Conservation (phyloP, 345 rosid species). For the Eucalyptus leucophloia region DNA sequence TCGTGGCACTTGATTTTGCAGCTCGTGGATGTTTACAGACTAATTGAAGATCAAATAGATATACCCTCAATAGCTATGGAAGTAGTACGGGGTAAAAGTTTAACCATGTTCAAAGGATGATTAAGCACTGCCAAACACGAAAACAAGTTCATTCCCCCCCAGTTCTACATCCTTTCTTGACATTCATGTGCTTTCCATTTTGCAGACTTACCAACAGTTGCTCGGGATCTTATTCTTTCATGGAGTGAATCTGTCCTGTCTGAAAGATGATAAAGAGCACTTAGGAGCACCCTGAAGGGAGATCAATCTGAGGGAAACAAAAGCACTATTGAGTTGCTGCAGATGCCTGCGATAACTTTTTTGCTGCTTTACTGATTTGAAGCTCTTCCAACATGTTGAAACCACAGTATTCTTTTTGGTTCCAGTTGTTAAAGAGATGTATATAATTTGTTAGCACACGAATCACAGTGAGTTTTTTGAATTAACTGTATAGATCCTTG, state of each 20-base stretch:
- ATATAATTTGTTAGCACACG: background rate
- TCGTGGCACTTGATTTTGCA: no score
- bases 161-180: background rate
- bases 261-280: constrained; percentile 15
- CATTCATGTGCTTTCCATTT: background rate
- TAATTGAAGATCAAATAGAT: constrained; percentile 74
- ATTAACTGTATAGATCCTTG: background rate
- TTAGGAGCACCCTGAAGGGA: background rate
- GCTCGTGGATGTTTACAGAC: constrained; percentile 38
- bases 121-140: background rate
- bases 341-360: background rate
- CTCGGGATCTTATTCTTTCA: constrained; percentile 63
- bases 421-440: background rate
- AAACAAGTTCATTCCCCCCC: background rate
- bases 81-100: constrained; percentile 56
- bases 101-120: background rate
- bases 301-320: background rate
- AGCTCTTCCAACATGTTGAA: background rate
- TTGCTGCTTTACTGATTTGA: background rate
- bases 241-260: constrained; percentile 76
- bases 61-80: constrained; percentile 60
- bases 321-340: background rate
- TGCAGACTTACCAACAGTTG: constrained; percentile 72
- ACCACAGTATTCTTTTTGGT: background rate
- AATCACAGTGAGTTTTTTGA: background rate